These are phyloP conservation scores for Alloteropsis semialata DNA, from an alignment of 176 grass and related monocot genomes.

Conservation along the genomic window DNA sequence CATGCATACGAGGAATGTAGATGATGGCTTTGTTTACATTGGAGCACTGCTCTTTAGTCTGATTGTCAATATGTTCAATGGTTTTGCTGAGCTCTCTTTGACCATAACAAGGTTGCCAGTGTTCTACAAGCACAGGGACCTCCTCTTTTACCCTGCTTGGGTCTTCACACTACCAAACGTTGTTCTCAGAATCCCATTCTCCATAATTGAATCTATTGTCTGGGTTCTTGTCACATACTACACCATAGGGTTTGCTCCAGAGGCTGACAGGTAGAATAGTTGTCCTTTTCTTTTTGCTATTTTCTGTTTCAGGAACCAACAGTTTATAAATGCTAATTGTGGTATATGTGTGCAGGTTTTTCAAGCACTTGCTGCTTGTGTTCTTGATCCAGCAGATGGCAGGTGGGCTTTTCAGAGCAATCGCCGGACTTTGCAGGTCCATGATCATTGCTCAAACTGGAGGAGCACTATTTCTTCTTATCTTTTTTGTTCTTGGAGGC, in stretches of 20 bases:
- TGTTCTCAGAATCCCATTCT: constrained; percentile 80
- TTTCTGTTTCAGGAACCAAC: not conserved
- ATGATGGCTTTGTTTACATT: constrained; percentile 73
- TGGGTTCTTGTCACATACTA: constrained; percentile 91
- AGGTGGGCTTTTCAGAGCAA: constrained; percentile 80
- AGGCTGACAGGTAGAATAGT: constrained; percentile 67
- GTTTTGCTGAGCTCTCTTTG: constrained; percentile 90
- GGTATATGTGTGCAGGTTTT: constrained; percentile 65
- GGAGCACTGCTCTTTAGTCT: constrained; percentile 80
- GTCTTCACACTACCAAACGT: constrained; percentile 78
- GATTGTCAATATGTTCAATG: constrained; percentile 97
- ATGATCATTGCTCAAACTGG: constrained; percentile 96
- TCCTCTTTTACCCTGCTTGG: constrained; percentile 96
- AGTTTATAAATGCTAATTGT: constrained; percentile 13
- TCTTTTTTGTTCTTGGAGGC: constrained; percentile 87
- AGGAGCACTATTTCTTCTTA: constrained; percentile 79
- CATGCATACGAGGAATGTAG: constrained; percentile 64
- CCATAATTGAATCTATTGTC: constrained; percentile 74
- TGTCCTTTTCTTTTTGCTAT: not conserved
- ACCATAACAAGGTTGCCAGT: constrained; percentile 81
- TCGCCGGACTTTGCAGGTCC: constrained; percentile 77
- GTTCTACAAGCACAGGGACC: constrained; percentile 96
- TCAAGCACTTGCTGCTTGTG: constrained; percentile 91
- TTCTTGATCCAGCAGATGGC: constrained; percentile 98
- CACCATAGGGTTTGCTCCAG: constrained; percentile 81